Percentiles rank a stretch among this genome's conserved stretches.
Evolutionary conservation across 2,329 filamentous ascomycete species (phyloP).

Genomic region (Teratosphaeria destructans): DNA sequence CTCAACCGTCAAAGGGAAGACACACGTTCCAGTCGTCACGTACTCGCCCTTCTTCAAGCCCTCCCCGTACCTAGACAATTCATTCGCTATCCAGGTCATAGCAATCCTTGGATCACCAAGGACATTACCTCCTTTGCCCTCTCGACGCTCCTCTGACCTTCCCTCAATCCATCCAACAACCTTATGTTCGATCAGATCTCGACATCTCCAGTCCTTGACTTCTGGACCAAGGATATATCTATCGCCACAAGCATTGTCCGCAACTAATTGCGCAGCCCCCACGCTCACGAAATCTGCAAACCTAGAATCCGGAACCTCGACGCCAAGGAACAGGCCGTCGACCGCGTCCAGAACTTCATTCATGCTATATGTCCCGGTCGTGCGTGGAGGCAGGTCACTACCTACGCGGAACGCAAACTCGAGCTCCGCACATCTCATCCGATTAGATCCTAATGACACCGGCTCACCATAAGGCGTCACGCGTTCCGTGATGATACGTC

Average conservation of each 20-base stretch:
- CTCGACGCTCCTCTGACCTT: background rate
- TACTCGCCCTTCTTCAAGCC: background rate
- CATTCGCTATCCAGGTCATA: constrained; percentile 1
- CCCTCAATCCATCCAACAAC: background rate
- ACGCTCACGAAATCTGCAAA: background rate
- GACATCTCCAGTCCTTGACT: background rate
- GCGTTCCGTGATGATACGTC: background rate
- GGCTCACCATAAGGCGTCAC: background rate
- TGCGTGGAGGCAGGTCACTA: background rate
- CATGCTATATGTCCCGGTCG: background rate
- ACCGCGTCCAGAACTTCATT: background rate
- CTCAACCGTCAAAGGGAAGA: background rate
- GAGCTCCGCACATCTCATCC: background rate
- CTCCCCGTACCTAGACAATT: background rate
- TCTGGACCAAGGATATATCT: background rate
- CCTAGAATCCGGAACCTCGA: constrained; percentile 1
- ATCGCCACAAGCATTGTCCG: constrained; percentile 1
- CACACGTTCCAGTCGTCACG: constrained; percentile 1
- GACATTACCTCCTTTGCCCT: background rate
- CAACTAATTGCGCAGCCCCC: background rate
- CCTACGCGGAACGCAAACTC: constrained; percentile 1
- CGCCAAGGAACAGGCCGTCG: background rate
- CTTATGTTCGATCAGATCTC: background rate
- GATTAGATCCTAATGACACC: background rate
- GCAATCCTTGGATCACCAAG: background rate